Evolutionary conservation across 2,329 filamentous ascomycete genomes (phyloP).

Genomic region (Neopestalotiopsis sp.): DNA sequence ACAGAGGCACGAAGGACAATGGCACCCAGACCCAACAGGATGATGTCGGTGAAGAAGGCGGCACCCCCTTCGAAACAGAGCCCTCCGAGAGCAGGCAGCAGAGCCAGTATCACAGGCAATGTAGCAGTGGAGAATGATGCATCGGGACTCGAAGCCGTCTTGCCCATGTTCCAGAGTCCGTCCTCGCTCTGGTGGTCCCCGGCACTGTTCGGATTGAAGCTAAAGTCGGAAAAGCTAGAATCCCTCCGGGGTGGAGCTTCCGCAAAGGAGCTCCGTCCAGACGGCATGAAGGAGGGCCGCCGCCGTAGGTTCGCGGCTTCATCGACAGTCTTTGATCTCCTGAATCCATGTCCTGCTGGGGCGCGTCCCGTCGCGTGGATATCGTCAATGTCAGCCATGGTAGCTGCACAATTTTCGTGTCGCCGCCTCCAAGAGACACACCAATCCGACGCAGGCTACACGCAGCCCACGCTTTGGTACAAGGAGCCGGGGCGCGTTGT

Average conservation of each 20-base stretch:
- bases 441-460: not conserved
- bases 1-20: slow-evolving; percentile 94
- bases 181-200: slow-evolving; percentile 67
- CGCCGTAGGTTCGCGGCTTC: slow-evolving; percentile 35
- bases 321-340: slow-evolving; percentile 48
- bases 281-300: slow-evolving; percentile 27
- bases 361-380: slow-evolving; percentile 27
- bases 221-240: slow-evolving; percentile 79
- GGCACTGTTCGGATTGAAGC: slow-evolving; percentile 35
- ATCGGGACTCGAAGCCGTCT: slow-evolving; percentile 43
- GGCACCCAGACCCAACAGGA: slow-evolving; percentile 78
- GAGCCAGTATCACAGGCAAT: slow-evolving; percentile 80
- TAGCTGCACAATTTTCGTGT: slow-evolving; percentile 20
- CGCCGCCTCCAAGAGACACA: not conserved
- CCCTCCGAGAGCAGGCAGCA: slow-evolving; percentile 85
- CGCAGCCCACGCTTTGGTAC: not conserved
- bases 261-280: slow-evolving; percentile 29
- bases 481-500: slow-evolving; percentile 6
- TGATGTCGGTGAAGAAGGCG: slow-evolving; percentile 82
- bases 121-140: slow-evolving; percentile 77
- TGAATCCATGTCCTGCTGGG: slow-evolving; percentile 43
- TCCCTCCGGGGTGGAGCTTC: slow-evolving; percentile 61
- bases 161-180: slow-evolving; percentile 66
- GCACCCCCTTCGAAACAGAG: slow-evolving; percentile 85
- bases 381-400: slow-evolving; percentile 37